phyloP scores from a whole-genome alignment of 495 filamentous ascomycete genomes.

The Xylaria castorea region DNA sequence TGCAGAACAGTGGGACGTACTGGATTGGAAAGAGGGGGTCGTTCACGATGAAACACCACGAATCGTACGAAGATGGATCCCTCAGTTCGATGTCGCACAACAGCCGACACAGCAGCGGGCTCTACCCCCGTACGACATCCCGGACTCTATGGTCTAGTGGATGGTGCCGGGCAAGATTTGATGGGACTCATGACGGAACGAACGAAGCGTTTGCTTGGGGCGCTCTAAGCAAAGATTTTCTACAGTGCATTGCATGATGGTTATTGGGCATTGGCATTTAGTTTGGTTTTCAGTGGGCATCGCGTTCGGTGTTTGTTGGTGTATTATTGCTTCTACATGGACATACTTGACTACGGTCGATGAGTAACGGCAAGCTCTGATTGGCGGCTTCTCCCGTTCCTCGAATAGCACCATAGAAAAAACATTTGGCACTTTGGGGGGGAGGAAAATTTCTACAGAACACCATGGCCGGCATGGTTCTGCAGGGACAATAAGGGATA shows the following conservation, averaged over 20 bases:
- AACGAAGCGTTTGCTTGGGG: conserved; percentile 10
- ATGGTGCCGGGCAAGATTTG: conserved; percentile 19
- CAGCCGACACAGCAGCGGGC: conserved; percentile 30
- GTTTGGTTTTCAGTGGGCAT: conserved; percentile 40
- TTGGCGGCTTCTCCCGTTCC: neutral
- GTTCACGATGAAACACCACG: conserved; percentile 37
- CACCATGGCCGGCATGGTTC: conserved; percentile 18
- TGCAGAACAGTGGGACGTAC: conserved; percentile 42
- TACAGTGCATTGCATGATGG: conserved; percentile 34
- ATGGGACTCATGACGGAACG: conserved; percentile 33
- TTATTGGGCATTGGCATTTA: conserved; percentile 29
- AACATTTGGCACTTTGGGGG: conserved; percentile 10
- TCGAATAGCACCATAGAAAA: conserved; percentile 12
- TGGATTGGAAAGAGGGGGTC: conserved; percentile 56
- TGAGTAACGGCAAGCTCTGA: conserved; percentile 14
- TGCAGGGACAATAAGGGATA: conserved; percentile 25
- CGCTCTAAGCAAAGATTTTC: conserved; percentile 26
- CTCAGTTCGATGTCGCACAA: conserved; percentile 35
- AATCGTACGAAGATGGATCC: conserved; percentile 43
- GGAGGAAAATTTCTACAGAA: conserved; percentile 25
- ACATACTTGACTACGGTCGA: conserved; percentile 32
- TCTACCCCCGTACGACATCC: conserved; percentile 29
- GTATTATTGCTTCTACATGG: conserved; percentile 37
- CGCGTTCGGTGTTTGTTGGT: conserved; percentile 43
- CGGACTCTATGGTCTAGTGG: conserved; percentile 42